Conservation (phyloP, 768 basidiomycete species). For the Naganishia kalamii region DNA sequence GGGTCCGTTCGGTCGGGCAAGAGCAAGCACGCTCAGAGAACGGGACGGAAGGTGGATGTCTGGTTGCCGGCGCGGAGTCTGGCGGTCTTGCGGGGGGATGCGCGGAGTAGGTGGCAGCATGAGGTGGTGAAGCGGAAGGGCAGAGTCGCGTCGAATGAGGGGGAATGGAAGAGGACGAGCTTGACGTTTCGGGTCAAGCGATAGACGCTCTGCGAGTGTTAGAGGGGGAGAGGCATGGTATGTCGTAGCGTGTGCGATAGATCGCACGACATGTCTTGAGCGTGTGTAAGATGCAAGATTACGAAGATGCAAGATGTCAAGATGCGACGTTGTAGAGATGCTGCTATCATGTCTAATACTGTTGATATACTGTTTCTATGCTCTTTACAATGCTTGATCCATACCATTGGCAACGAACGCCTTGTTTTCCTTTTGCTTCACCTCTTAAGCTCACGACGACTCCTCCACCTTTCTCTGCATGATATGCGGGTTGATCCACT, state of each 20-base stretch:
- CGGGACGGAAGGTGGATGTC: constrained; percentile 5
- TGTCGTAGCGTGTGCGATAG: too few species aligned
- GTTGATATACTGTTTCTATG: too few species aligned
- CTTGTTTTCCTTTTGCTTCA: background rate
- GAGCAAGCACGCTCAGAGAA: background rate
- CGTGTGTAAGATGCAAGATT: too few species aligned
- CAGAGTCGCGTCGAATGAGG: background rate
- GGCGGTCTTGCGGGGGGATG: constrained; percentile 7
- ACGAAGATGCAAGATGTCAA: too few species aligned
- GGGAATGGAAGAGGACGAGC: constrained; percentile 6
- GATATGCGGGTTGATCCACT: constrained; percentile 52
- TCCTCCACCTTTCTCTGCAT: constrained; percentile 7
- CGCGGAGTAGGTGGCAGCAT: constrained; percentile 4
- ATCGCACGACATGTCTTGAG: too few species aligned
- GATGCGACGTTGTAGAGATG: too few species aligned
- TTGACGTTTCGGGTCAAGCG: constrained; percentile 6
- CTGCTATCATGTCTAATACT: too few species aligned
- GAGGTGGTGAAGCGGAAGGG: background rate
- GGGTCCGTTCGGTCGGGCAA: constrained; percentile 2
- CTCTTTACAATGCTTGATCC: too few species aligned
- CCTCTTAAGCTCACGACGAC: background rate
- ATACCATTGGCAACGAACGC: too few species aligned
- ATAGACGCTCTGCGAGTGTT: too few species aligned
- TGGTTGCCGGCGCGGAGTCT: constrained; percentile 10
- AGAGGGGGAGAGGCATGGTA: too few species aligned